phyloP scores from a whole-genome alignment of 352 stramenopile species.

The Phytophthora rubi region DNA sequence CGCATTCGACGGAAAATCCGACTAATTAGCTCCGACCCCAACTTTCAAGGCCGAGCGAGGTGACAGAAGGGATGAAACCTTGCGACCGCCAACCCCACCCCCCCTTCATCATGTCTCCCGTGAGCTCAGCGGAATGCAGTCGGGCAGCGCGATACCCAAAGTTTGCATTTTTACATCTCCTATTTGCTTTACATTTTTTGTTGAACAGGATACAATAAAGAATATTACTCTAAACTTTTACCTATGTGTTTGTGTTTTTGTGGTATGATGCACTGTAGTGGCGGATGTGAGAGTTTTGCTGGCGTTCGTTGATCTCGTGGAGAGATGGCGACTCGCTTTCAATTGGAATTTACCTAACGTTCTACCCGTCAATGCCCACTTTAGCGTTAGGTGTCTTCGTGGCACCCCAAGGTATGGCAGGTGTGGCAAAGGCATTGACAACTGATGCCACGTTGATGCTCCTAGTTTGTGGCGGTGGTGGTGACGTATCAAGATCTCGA shows the following conservation, averaged over 20 bases:
- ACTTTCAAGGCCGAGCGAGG: constrained; percentile 26
- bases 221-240: constrained; percentile 29
- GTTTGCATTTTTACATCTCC: constrained; percentile 29
- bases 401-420: constrained; percentile 23
- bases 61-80: constrained; percentile 35
- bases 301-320: no score
- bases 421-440: constrained; percentile 23
- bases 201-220: constrained; percentile 46
- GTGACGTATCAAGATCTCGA: constrained; percentile 40
- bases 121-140: constrained; percentile 41
- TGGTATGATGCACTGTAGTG: neutral
- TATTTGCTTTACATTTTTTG: constrained; percentile 34
- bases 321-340: neutral
- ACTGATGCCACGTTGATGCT: constrained; percentile 10
- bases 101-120: constrained; percentile 24
- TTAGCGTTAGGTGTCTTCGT: constrained; percentile 27
- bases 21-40: constrained; percentile 33
- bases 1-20: constrained; percentile 36
- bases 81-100: constrained; percentile 8
- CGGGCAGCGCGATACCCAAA: constrained; percentile 31
- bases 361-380: constrained; percentile 39
- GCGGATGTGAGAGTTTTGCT: no score
- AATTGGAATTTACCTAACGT: constrained; percentile 13
- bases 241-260: neutral
- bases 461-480: constrained; percentile 5